These are phyloP conservation scores for Aurinia saxatilis DNA, from an alignment of 345 rosid genomes.

Conservation along the genomic window DNA sequence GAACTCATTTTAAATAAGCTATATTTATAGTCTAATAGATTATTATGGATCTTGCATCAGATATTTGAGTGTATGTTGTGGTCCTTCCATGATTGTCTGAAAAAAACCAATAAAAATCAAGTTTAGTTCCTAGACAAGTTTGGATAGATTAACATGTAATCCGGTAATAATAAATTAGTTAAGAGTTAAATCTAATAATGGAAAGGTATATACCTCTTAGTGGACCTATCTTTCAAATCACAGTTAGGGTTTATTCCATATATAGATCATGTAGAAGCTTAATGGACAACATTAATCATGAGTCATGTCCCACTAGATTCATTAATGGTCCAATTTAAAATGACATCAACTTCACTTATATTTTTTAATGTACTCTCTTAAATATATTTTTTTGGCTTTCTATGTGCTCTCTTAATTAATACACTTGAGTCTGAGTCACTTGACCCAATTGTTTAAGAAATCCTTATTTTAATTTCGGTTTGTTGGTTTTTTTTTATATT, in stretches of 20 bases:
- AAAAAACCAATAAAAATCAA: slow-evolving; percentile 18
- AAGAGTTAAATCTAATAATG: slow-evolving; percentile 14
- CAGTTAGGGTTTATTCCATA: slow-evolving; percentile 23
- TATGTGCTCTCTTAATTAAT: neutral
- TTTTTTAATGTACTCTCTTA: slow-evolving; percentile 10
- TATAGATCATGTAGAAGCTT: slow-evolving; percentile 13
- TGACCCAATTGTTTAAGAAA: neutral
- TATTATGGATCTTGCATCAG: slow-evolving; percentile 3
- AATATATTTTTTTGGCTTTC: neutral
- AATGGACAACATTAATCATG: slow-evolving; percentile 23
- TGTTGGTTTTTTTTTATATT: no score
- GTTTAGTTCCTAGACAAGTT: slow-evolving; percentile 9
- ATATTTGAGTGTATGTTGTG: slow-evolving; percentile 19
- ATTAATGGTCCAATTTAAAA: slow-evolving; percentile 23
- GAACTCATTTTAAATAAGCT: slow-evolving; percentile 9
- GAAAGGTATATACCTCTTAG: slow-evolving; percentile 23
- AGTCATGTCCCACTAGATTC: slow-evolving; percentile 27
- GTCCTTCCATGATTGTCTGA: slow-evolving; percentile 24
- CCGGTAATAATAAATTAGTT: neutral
- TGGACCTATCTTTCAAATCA: slow-evolving; percentile 23
- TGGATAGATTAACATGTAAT: neutral
- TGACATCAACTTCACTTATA: slow-evolving; percentile 4
- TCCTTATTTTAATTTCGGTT: neutral
- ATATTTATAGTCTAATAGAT: neutral
- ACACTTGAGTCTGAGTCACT: neutral